Evolutionary conservation across 768 basidiomycete genomes (phyloP).

Genomic region (Royoungia palumana): DNA sequence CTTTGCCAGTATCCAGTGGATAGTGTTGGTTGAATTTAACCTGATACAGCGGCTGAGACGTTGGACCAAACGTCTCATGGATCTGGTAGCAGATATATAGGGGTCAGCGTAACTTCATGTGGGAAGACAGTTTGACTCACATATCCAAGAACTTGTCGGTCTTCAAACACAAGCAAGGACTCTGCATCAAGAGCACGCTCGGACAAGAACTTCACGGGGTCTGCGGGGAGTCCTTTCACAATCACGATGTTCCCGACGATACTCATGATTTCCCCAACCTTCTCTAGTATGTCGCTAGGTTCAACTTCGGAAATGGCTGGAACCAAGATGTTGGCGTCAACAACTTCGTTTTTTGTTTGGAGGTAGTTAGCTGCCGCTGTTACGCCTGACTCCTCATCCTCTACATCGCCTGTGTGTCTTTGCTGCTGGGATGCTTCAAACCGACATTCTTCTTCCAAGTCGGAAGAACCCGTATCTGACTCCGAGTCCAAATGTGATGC

Average conservation of each 20-base stretch:
- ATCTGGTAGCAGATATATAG: conserved; percentile 45
- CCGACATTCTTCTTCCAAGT: conserved; percentile 17
- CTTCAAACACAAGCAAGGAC: conserved; percentile 85
- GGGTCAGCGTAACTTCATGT: conserved; percentile 12
- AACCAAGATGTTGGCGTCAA: conserved; percentile 53
- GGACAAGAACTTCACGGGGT: conserved; percentile 42
- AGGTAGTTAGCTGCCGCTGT: conserved; percentile 43
- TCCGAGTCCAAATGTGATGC: conserved; percentile 39
- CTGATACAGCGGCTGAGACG: conserved; percentile 85
- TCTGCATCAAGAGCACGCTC: conserved; percentile 80
- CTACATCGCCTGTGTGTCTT: conserved; percentile 29
- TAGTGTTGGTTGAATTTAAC: conserved; percentile 71
- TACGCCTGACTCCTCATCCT: conserved; percentile 52
- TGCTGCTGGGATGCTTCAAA: conserved; percentile 2
- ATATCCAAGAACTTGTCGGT: conserved; percentile 86
- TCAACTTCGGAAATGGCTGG: conserved; percentile 66
- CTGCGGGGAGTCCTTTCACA: conserved; percentile 57
- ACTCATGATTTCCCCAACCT: conserved; percentile 74
- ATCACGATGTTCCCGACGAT: conserved; percentile 73
- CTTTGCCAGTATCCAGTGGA: conserved; percentile 55
- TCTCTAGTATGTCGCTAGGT: conserved; percentile 62
- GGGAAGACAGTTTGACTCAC: conserved; percentile 46
- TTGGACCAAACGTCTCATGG: conserved; percentile 95
- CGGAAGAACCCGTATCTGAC: conserved; percentile 19
- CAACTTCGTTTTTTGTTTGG: conserved; percentile 68